These are phyloP conservation scores for Trypethelium eluteriae DNA, from an alignment of 495 filamentous ascomycete species.

Conservation along the genomic window DNA sequence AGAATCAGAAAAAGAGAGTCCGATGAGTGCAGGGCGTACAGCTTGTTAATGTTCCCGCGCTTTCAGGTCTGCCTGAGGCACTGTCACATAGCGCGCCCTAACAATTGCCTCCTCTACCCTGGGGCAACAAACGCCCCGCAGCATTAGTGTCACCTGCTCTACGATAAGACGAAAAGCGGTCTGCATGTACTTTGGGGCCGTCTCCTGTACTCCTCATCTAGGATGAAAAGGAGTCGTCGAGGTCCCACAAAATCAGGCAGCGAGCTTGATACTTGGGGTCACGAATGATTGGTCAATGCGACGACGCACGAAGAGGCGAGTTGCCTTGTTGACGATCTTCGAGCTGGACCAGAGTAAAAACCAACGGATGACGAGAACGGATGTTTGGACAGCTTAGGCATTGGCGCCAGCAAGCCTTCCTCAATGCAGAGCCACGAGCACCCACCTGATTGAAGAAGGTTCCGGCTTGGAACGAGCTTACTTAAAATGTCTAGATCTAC, in stretches of 20 bases:
- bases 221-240: background rate
- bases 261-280: background rate
- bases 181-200: conserved; percentile 3
- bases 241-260: background rate
- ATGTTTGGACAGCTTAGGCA: background rate
- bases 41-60: background rate
- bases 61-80: conserved; percentile 1
- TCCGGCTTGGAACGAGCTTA: too few relatives aligned
- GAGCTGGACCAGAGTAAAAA: background rate
- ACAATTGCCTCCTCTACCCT: conserved; percentile 5
- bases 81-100: background rate
- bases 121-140: conserved; percentile 3
- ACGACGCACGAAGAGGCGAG: background rate
- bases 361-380: background rate
- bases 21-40: background rate
- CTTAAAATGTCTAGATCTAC: too few relatives aligned
- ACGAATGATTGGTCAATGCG: background rate
- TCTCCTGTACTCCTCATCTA: background rate
- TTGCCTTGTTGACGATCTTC: background rate
- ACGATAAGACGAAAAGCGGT: conserved; percentile 4
- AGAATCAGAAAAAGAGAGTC: background rate
- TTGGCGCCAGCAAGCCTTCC: background rate
- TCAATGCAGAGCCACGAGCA: too few relatives aligned
- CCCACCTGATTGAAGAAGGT: too few relatives aligned
- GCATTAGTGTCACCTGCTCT: conserved; percentile 4